Base-by-base conservation (phyloP, 2,329 filamentous ascomycete genomes). In the Phialemoniopsis sp. region DNA sequence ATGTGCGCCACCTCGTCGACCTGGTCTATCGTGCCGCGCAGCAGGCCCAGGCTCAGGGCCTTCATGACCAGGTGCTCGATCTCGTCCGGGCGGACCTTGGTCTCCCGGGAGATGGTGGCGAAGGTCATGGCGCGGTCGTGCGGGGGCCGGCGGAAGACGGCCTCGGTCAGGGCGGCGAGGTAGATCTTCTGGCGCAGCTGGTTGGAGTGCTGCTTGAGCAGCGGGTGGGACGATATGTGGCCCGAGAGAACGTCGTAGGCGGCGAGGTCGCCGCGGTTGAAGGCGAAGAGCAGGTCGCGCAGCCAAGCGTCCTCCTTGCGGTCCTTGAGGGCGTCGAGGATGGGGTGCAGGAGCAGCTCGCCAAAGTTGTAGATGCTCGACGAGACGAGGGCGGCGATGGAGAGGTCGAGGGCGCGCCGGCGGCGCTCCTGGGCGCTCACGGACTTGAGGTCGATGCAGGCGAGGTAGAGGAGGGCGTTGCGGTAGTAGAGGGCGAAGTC, bases 31-130 rank as follows among this genome's bases (percentile, higher is more conserved):
- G 87, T 93, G 34, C 93, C 93, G 51, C 85, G 80, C 51, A 98
- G 70, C 51, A 98, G 72, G 1, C 93, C 93, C 52, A 98, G 67
- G 57, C 90, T 96, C 54, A 98, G 68, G n/a, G 93, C 93, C 74
- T 96, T 97, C 93, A 98, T 98, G 55, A 98, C 87, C 48, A 98
- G 70, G 62, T 97, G 91, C 73, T 98, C 93, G 52, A 98, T 97
- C 69, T 97, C 89, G 55, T 93, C 82, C 3, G 82, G 80, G 52
- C 82, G 78, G 37, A 98, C 90, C 66, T 95, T 95, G 4, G 93
- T 98, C 71, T 97, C 91, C 50, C 85, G 76, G 5, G 87, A 80
- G 56, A 98, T 96, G 36, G 89, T 87, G 38, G 73, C 69, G 67
- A 98, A 98, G 5, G 86, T 86, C 85, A 98, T 93, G 54, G 89